Evolutionary conservation across 2,329 filamentous ascomycete species (phyloP), one percentile per base, ranked within the genome.

Genomic region (Penicillium sp.): DNA sequence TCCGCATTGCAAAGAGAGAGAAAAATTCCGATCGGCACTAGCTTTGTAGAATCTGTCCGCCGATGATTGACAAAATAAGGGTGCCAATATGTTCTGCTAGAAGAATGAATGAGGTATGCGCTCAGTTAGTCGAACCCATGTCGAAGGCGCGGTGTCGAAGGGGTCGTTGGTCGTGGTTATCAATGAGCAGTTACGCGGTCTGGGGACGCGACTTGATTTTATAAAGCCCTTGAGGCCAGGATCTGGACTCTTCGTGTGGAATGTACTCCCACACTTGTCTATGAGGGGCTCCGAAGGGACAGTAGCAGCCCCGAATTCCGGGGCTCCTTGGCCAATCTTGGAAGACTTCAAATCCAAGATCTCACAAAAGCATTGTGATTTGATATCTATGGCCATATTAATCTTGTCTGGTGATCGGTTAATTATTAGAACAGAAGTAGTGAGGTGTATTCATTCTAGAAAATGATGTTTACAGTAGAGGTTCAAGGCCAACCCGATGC

Each of bases 1-100:
- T 68, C 59, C 70, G 66, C 69, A 71, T 71, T 35, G 36, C 59
- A 54, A 26, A n/a, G 6, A 7, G 34, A 39, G 18, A 6, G 23
- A 11, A 19, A n/a, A 11, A 4, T 14, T 23, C n/a, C 7, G n/a
- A 32, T n/a, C 8, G 40, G 16, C 19, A 29, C 27, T 16, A 40
- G 13, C 7, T 34, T 9, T 2, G 16, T 14, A 23, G 16, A 7
- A 18, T 27, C 4, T 18, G 7, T 4, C 8, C 14, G 7, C 3
- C 3, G 4, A 32, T 11, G n/a, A n/a, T 55, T 26, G 30, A 43
- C 42, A 14, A 9, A 23, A 36, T 26, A 0, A 2, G 18, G 18
- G 34, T 18, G 34, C 34, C 18, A 34, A 32, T 34, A 8, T 1
- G 10, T 4, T 26, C 23, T 38, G 34, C 19, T 14, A 35, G 41